Conservation (phyloP, 495 filamentous ascomycete genomes). For the Penicillium steckii region DNA sequence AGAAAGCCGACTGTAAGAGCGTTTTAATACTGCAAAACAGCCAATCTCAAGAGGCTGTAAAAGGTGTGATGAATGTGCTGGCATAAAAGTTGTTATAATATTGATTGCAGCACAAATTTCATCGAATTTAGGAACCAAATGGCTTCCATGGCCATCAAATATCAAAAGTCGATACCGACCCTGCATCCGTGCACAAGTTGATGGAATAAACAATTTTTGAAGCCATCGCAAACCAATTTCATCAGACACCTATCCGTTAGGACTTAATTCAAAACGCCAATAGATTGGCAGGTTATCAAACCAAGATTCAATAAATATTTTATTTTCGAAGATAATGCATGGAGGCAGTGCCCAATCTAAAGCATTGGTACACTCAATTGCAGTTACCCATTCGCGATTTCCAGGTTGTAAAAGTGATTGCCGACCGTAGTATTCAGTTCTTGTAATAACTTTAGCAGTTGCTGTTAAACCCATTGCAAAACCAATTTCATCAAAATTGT, state of each 20-base stretch:
- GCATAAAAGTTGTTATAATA: conserved; percentile 25
- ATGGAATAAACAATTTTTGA: conserved; percentile 19
- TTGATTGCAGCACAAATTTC: conserved; percentile 16
- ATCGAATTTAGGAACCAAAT: conserved; percentile 22
- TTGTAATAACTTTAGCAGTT: conserved; percentile 29
- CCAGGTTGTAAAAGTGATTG: conserved; percentile 25
- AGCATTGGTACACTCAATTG: conserved; percentile 32
- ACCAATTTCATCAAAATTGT: conserved; percentile 48
- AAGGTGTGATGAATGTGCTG: conserved; percentile 23
- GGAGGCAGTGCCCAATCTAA: conserved; percentile 19
- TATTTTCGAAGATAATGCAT: conserved; percentile 35
- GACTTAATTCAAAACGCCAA: conserved; percentile 25
- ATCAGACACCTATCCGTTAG: conserved; percentile 36
- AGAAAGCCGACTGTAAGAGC: not conserved
- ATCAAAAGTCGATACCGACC: conserved; percentile 24
- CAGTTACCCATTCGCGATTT: conserved; percentile 39
- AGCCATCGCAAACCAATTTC: conserved; percentile 17
- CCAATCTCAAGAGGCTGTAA: conserved; percentile 30
- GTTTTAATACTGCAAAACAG: no score
- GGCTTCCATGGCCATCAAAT: conserved; percentile 26
- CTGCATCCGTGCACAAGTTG: not conserved
- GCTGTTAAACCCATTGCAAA: conserved; percentile 39
- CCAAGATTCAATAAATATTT: conserved; percentile 22
- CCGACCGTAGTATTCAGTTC: no score
- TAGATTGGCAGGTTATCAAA: conserved; percentile 25